phyloP scores from a whole-genome alignment of 2,329 filamentous ascomycete genomes.

The Colletotrichum trifolii region DNA sequence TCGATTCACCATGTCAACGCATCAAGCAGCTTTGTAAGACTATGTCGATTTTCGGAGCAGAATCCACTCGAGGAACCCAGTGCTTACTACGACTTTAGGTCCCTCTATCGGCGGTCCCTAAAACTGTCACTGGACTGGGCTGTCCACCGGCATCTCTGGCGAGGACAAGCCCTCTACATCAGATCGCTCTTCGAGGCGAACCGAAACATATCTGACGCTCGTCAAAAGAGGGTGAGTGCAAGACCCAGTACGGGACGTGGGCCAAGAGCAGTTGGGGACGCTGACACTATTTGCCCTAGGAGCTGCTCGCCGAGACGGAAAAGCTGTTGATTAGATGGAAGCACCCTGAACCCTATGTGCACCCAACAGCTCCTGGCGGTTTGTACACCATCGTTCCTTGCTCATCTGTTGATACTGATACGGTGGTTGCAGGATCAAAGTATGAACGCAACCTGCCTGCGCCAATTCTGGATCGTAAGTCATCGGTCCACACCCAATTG shows the following conservation, averaged over 20 bases:
- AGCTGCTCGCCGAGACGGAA: slow-evolving; percentile 87
- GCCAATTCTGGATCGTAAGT: slow-evolving; percentile 84
- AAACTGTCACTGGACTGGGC: slow-evolving; percentile 97
- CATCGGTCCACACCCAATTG: background rate
- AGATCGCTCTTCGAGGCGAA: slow-evolving; percentile 96
- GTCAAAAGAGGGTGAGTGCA: slow-evolving; percentile 80
- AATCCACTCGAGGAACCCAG: too few relatives aligned
- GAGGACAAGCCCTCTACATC: slow-evolving; percentile 95
- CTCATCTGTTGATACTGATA: background rate
- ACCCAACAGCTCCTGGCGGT: slow-evolving; percentile 95
- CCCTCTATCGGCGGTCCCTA: slow-evolving; percentile 90
- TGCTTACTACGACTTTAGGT: slow-evolving; percentile 52
- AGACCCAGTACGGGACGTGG: too few relatives aligned
- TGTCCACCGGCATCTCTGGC: slow-evolving; percentile 92
- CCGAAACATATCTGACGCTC: slow-evolving; percentile 82
- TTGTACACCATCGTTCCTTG: slow-evolving; percentile 44
- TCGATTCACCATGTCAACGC: too few relatives aligned
- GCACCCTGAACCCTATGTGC: slow-evolving; percentile 92
- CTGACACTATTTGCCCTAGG: slow-evolving; percentile 61
- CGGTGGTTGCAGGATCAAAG: slow-evolving; percentile 77
- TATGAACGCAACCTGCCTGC: slow-evolving; percentile 92
- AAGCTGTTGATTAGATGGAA: slow-evolving; percentile 93
- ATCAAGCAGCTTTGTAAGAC: too few relatives aligned
- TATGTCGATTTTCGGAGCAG: too few relatives aligned
- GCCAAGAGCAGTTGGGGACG: background rate